Percentiles rank a stretch among this genome's conserved stretches.
Evolutionary conservation across 2,329 filamentous ascomycete genomes (phyloP).

Genomic region (Talaromyces sp.): DNA sequence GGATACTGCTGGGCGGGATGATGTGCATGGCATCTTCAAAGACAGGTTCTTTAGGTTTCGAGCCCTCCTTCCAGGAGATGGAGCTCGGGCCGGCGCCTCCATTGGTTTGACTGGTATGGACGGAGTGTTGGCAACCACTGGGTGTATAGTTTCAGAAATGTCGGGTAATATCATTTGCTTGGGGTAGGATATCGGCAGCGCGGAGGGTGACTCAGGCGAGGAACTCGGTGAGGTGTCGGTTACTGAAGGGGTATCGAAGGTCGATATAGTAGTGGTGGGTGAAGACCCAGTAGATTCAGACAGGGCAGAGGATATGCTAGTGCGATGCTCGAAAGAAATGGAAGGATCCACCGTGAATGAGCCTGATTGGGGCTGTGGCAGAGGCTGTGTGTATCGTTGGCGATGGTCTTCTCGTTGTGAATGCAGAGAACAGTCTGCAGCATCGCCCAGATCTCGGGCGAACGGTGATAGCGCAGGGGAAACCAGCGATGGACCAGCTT

Average conservation of each 20-base stretch:
- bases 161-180: slow-evolving; percentile 30
- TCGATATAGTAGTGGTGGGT: slow-evolving; percentile 88
- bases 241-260: slow-evolving; percentile 82
- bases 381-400: slow-evolving; percentile 5
- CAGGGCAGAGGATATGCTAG: slow-evolving; percentile 39
- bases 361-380: slow-evolving; percentile 3
- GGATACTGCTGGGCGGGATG: slow-evolving; percentile 42
- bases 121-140: slow-evolving; percentile 14
- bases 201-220: slow-evolving; percentile 83
- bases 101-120: background rate
- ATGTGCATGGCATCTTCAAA: slow-evolving; percentile 52
- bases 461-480: slow-evolving; percentile 48
- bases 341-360: slow-evolving; percentile 4
- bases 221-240: slow-evolving; percentile 88
- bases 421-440: slow-evolving; percentile 17
- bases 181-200: slow-evolving; percentile 54
- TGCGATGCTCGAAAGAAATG: slow-evolving; percentile 33
- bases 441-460: slow-evolving; percentile 45
- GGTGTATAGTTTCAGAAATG: slow-evolving; percentile 19
- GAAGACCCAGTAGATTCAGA: slow-evolving; percentile 90
- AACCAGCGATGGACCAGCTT: slow-evolving; percentile 35
- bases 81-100: slow-evolving; percentile 20
- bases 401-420: slow-evolving; percentile 25
- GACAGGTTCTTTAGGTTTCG: slow-evolving; percentile 62
- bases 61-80: slow-evolving; percentile 36